Evolutionary conservation across 1,139 yeast species (phyloP), one percentile per base, ranked within the genome.

Genomic region (Geotrichum restrictum): DNA sequence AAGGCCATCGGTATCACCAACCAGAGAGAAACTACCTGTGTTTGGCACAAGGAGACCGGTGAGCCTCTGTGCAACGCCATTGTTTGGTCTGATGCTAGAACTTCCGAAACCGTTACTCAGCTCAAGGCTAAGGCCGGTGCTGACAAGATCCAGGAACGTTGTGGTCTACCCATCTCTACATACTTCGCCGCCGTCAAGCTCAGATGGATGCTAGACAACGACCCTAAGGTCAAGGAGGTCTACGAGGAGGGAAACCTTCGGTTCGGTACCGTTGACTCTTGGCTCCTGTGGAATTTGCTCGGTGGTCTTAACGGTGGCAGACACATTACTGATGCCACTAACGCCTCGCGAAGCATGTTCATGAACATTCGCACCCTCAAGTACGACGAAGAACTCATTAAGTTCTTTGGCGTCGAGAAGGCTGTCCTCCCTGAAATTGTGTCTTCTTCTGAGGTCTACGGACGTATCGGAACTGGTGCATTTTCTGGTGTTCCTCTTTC

Each of bases 71-170:
- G 84, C 66, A 83, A 86, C 65, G 97, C 97, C 67, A 88, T 91
- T 67, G 95, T 93, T 47, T 91, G 98, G 98, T 87, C 94, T 57
- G 98, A 91, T 71, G 86, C 95, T 40, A 80, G 98, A 66, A 91
- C 96, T 33, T 71, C 86, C 8, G 83, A 77, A 38, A 78, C 88
- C 55, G 93, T 88, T 54, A 80, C 80, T 60, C 80, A 82, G 61
- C 77, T 85, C 69, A 75, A 76, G 60, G 74, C 74, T 62, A 78
- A 81, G 53, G 77, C 82, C 33, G 82, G 80, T 39, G 87, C 85
- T 32, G 81, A 79, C 49, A 77, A 76, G 57, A 75, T 88, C 63
- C 78, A 80, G 63, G 76, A 78, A 59, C 80, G 79, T 60, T 85
- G 91, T 43, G 98, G 98, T 13, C 79, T 91, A 63, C 96, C 96